Percentiles rank a stretch among this genome's conserved stretches.
These are phyloP conservation scores for Ettlia oleoabundans DNA, from an alignment of 139 green algal species.

Conservation along the genomic window DNA sequence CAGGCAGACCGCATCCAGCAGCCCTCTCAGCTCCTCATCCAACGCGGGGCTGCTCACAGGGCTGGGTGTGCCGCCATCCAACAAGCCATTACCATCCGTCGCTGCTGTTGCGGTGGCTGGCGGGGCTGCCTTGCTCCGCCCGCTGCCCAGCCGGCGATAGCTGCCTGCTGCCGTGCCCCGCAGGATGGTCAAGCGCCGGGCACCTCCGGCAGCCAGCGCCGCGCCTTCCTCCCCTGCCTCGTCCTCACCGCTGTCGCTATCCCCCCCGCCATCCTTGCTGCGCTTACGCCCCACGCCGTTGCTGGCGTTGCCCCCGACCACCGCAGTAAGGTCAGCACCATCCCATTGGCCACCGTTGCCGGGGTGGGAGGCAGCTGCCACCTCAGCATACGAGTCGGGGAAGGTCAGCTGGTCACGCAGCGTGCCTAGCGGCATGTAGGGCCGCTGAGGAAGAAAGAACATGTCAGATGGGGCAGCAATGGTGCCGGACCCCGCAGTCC, in stretches of 20 bases:
- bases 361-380: no score
- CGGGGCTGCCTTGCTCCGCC: no score
- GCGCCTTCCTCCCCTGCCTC: neutral
- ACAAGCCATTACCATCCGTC: neutral
- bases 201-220: conserved; percentile 1
- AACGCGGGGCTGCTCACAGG: neutral
- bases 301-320: neutral
- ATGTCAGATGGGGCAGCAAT: conserved; percentile 48
- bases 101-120: neutral
- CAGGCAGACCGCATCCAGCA: conserved; percentile 59
- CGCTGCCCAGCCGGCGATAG: conserved; percentile 1
- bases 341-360: no score
- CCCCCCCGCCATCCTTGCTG: neutral
- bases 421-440: conserved; percentile 89
- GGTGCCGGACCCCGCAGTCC: conserved; percentile 47
- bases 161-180: neutral
- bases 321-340: neutral
- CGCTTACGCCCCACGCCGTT: neutral
- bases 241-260: conserved; percentile 14
- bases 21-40: conserved; percentile 56
- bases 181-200: neutral
- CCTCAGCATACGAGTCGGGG: conserved; percentile 55
- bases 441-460: conserved; percentile 94
- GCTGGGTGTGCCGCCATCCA: neutral
- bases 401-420: conserved; percentile 89